Conservation (phyloP, 208 protist species). For the Trypanosoma boissoni region DNA sequence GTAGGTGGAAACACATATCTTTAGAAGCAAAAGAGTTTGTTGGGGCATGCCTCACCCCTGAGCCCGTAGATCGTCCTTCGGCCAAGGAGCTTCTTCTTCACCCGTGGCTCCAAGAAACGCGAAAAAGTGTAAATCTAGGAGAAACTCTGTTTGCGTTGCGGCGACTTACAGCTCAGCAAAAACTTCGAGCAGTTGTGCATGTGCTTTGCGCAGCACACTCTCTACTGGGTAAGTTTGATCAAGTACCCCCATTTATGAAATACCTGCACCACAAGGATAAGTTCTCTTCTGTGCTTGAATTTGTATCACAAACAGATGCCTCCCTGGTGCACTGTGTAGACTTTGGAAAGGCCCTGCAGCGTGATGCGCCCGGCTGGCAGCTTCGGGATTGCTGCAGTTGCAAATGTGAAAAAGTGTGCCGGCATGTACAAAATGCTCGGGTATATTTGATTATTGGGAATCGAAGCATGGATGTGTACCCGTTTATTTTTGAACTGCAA, state of each 20-base stretch:
- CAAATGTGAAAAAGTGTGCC: slow-evolving; percentile 63
- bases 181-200: slow-evolving; percentile 56
- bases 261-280: slow-evolving; percentile 73
- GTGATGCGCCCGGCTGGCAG: slow-evolving; percentile 39
- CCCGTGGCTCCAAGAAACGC: slow-evolving; percentile 48
- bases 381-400: slow-evolving; percentile 80
- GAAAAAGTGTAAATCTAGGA: slow-evolving; percentile 50
- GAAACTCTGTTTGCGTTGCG: slow-evolving; percentile 46
- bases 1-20: slow-evolving; percentile 54
- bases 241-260: slow-evolving; percentile 76
- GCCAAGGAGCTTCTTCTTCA: slow-evolving; percentile 58
- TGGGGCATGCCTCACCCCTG: slow-evolving; percentile 47
- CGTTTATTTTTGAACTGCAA: slow-evolving; percentile 65
- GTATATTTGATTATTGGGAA: slow-evolving; percentile 84
- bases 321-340: slow-evolving; percentile 58
- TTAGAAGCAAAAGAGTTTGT: slow-evolving; percentile 60
- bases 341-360: slow-evolving; percentile 59
- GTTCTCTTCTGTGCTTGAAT: slow-evolving; percentile 54
- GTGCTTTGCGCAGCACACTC: slow-evolving; percentile 67
- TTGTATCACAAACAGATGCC: slow-evolving; percentile 73
- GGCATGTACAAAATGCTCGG: slow-evolving; percentile 87
- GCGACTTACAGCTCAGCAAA: slow-evolving; percentile 61
- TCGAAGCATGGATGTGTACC: slow-evolving; percentile 62
- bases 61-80: slow-evolving; percentile 66
- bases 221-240: slow-evolving; percentile 56